Evolutionary conservation across 768 basidiomycete species (phyloP), one percentile per base, ranked within the genome.

Genomic region (Tylopilus cervinicoccineus): DNA sequence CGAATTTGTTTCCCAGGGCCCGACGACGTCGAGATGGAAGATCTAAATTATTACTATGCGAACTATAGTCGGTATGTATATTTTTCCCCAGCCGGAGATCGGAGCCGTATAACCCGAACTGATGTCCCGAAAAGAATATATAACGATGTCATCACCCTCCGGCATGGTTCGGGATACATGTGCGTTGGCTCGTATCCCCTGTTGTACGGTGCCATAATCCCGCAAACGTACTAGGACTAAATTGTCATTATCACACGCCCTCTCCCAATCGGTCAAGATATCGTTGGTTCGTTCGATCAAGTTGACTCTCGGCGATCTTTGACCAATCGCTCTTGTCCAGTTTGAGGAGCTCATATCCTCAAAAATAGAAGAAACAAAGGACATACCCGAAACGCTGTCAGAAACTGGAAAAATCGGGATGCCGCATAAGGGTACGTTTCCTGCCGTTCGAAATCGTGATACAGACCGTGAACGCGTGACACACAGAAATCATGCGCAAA

Each of bases 251-350:
- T 96, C 94, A 14, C 93, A 97, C 66, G 93, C 94, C 0, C 78
- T 97, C 36, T 86, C 94, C 16, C 94, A 96, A 75, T 95, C 93
- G 14, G 94, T 95, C 54, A 97, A 96, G 72, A 95, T 97, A 65
- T 96, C 94, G 10, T 71, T 96, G 64, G 90, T 89, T 50, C 23
- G 72, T 52, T 13, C 42, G 37, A n/a, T n/a, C n/a, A 38, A 22
- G 62, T 53, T 10, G n/a, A 26, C 43, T 9, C 37, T 47, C 36
- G 38, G 38, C 31, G 9, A 43, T 23, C 44, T 37, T 41, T 20
- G 38, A 31, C 47, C 38, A 27, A 28, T 38, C 34, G 28, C 23
- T 34, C 47, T 16, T 6, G 38, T 32, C 5, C 54, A 93, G 84
- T 96, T 96, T 60, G 94, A 97, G 70, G 88, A 89, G 37, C 76